Conservation (phyloP, 2,329 filamentous ascomycete genomes). For the Diaporthe humulicola region DNA sequence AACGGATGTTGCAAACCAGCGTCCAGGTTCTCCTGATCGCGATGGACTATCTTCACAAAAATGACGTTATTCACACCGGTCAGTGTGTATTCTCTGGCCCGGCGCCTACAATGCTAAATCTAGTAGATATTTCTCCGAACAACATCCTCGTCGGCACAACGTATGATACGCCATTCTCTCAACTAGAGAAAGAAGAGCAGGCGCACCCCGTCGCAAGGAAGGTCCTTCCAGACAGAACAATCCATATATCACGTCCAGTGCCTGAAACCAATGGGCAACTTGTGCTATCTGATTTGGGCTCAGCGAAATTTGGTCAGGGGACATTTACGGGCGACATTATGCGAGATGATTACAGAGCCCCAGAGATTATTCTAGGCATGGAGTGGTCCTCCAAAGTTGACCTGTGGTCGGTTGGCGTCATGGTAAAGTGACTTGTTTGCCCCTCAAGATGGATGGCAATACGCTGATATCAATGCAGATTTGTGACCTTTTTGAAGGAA, state of each 20-base stretch:
- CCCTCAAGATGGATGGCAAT: not conserved
- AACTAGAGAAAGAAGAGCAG: not conserved
- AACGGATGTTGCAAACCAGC: not conserved
- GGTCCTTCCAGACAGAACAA: not conserved
- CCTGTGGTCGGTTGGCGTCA: not conserved
- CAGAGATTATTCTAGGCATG: not conserved
- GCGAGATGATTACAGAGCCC: not conserved
- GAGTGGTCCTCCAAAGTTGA: not conserved
- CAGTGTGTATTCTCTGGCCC: not conserved
- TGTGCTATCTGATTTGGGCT: not conserved
- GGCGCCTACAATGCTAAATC: not conserved
- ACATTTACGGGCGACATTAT: not conserved
- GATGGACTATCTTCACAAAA: not conserved
- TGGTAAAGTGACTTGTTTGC: not conserved
- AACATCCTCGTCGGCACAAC: not conserved
- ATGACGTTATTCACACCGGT: not conserved
- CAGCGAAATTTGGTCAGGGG: not conserved
- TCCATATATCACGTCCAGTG: not conserved
- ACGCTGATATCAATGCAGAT: not conserved
- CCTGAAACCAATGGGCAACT: not conserved
- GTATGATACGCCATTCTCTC: not conserved
- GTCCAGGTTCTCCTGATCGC: not conserved
- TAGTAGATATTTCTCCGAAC: not conserved
- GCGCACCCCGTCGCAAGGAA: not conserved
- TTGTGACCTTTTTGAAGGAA: not conserved